A percentile compares a stretch with the other conserved stretches of the same genome.
Evolutionary conservation across 768 basidiomycete species (phyloP).

Genomic region (Cubamyces lactineus): DNA sequence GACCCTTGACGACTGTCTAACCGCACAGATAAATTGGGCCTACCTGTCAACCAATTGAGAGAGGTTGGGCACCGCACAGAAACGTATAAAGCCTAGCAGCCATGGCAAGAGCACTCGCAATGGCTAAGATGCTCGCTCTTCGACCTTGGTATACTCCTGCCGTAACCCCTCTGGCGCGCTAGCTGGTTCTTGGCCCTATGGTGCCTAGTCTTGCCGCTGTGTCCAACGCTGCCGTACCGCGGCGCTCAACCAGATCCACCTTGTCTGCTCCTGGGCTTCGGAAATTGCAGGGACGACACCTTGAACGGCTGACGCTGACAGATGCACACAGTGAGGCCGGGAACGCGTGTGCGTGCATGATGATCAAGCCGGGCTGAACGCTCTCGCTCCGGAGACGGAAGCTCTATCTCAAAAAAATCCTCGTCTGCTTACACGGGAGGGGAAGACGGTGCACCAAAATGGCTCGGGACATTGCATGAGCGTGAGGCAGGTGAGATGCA

Average conservation of each 20-base stretch:
- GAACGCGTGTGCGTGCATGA: not conserved
- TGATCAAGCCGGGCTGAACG: not conserved
- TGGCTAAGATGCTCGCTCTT: not conserved
- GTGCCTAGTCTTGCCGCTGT: too few relatives aligned
- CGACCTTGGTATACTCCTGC: not conserved
- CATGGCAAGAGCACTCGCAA: too few relatives aligned
- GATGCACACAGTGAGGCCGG: not conserved
- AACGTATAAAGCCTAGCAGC: not conserved
- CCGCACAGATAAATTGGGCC: not conserved
- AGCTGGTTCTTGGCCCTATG: too few relatives aligned
- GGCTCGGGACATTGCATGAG: not conserved
- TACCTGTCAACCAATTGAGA: slow-evolving; percentile 3
- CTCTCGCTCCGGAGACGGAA: too few relatives aligned
- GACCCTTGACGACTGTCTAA: slow-evolving; percentile 14
- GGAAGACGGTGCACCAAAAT: not conserved
- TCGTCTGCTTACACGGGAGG: too few relatives aligned
- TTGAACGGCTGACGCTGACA: not conserved
- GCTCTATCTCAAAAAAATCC: too few relatives aligned
- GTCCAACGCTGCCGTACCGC: too few relatives aligned
- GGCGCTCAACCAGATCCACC: too few relatives aligned
- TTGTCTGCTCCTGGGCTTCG: too few relatives aligned
- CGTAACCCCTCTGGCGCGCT: too few relatives aligned
- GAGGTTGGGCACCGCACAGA: not conserved
- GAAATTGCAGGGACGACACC: too few relatives aligned
- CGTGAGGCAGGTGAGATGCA: not conserved